Evolutionary conservation across 2,329 filamentous ascomycete genomes (phyloP), one percentile per base, ranked within the genome.

Genomic region (Cylindrodendrum hubeiense): DNA sequence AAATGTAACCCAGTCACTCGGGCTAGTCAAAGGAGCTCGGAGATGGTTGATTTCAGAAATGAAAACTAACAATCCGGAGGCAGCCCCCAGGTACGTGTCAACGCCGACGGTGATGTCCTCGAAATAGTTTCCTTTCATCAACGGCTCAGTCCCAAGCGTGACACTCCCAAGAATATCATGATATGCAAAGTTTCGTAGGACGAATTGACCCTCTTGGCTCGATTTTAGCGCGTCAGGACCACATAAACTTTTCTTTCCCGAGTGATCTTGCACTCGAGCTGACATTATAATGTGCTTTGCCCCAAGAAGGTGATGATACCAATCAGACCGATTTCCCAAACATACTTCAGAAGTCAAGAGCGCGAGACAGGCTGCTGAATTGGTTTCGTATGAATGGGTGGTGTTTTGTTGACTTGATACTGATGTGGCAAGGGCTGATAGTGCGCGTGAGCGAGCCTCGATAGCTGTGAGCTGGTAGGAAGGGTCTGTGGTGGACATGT

Each of bases 151-250:
- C 26, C 54, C 17, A 9, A 53, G 37, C 8, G 60, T 63, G 5
- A 52, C 30, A 28, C 60, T 63, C 8, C 60, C 60, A n/a, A 63
- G 58, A 4, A 63, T 58, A 6, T 58, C 60, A 41, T 63, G 60
- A 33, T 52, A 63, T 9, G 60, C 60, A 41, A 52, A 57, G 17
- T 63, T 63, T 9, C 60, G 47, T 13, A 63, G 21, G 39, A 58
- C 34, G 53, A 53, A 63, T 19, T 39, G 60, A 12, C 60, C 60
- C 53, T 63, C 60, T 3, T 37, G 2, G 13, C 34, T 63, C 13
- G 7, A 34, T 33, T 53, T 63, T 19, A 63, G 44, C 9, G 47
- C 54, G 22, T 63, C 46, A 4, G 47, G 44, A 9, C 9, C 15
- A 19, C 26, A 8, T 3, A 46, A 21, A 3, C 15, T n/a, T 2